These are phyloP conservation scores for Populus trichocarpa DNA, from an alignment of 441 rosid species.

Conservation along the genomic window DNA sequence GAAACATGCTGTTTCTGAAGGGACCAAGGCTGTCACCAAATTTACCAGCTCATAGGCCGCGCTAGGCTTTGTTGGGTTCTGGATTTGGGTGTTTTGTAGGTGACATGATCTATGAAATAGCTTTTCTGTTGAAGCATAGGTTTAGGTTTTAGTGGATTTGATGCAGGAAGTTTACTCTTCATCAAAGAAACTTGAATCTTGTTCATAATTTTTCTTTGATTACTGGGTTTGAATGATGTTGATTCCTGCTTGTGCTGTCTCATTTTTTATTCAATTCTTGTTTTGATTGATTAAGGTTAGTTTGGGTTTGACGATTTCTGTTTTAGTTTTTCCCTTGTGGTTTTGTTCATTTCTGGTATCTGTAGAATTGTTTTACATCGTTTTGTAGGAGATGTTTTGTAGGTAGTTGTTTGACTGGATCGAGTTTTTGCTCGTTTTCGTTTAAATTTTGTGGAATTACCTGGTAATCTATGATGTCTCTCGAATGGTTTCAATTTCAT, in stretches of 20 bases:
- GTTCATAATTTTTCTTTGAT: background rate
- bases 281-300: background rate
- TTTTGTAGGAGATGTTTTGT: background rate
- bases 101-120: background rate
- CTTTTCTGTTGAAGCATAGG: too few species aligned
- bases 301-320: background rate
- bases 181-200: background rate
- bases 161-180: background rate
- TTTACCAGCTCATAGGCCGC: slow-evolving; percentile 31
- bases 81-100: background rate
- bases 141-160: background rate
- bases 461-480: too few species aligned
- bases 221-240: background rate
- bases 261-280: background rate
- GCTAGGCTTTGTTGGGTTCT: slow-evolving; percentile 1
- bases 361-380: background rate
- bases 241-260: background rate
- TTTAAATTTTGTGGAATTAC: background rate
- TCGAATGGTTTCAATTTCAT: background rate
- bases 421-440: background rate
- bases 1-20: slow-evolving; percentile 31
- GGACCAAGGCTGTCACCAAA: slow-evolving; percentile 27
- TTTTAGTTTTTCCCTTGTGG: background rate
- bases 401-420: background rate
- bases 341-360: background rate